Base-by-base conservation (phyloP, 2,329 filamentous ascomycete species). In the Fusarium sp. region DNA sequence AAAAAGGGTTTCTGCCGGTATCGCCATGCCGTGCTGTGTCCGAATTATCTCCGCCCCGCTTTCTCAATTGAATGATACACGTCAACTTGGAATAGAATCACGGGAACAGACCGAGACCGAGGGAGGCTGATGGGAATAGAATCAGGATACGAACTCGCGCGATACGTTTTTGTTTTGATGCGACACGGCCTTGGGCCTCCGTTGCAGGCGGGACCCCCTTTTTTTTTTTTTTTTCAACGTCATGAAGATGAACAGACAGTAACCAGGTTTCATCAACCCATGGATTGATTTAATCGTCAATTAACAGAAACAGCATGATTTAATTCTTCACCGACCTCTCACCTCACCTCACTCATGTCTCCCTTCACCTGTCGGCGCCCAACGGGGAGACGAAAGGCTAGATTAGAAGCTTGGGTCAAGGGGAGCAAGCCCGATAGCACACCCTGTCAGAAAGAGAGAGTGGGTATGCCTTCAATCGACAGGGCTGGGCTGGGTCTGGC, bases 21-120 rank as follows among this genome's bases (percentile, higher is more conserved):
- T 23, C 63, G 48, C 57, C 54, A 71, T 77, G 69, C 76, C 76
- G 71, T 68, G 62, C 62, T 67, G 77, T 62, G 60, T 48, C 76
- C 76, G 76, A 78, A 64, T 30, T 71, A 76, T 76, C 65, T 66
- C 75, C 74, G 75, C 56, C 57, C 41, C 30, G 50, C 20, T 45
- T 56, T n/a, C 48, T 60, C 27, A 35, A 67, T 63, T 34, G 16
- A 56, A 56, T 48, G 34, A 25, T 66, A 64, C 66, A 74, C 60
- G 35, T 58, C 32, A 66, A 50, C 32, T 63, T 52, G 18, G 13
- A 25, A 27, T 23, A 58, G 39, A 58, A 54, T 59, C 52, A 57
- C 30, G 37, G 52, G 50, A 50, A 34, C 23, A 65, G 52, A 23
- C 52, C 27, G 16, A 57, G 50, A 25, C 23, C 3, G 23, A 23